Conservation (phyloP, 2,329 filamentous ascomycete genomes). For the Neonectria ditissima region DNA sequence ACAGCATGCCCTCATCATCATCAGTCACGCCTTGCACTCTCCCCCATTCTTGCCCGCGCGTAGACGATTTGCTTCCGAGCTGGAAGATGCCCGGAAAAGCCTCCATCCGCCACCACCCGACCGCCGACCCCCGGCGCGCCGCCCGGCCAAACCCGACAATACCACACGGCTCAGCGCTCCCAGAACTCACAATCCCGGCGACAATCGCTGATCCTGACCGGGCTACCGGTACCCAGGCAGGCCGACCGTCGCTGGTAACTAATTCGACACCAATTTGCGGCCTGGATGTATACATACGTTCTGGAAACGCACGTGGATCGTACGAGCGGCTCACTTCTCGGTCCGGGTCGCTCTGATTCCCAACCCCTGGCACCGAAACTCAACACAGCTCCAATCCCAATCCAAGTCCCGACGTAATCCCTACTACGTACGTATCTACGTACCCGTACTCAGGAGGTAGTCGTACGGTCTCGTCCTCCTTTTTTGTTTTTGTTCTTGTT, state of each 20-base stretch:
- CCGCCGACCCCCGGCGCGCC: background rate
- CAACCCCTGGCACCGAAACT: slow-evolving; percentile 5
- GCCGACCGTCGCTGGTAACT: slow-evolving; percentile 13
- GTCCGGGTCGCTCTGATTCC: slow-evolving; percentile 26
- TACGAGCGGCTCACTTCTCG: slow-evolving; percentile 31
- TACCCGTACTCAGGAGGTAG: background rate
- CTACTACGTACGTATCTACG: too few relatives aligned
- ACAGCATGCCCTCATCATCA: slow-evolving; percentile 5
- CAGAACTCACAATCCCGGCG: slow-evolving; percentile 4
- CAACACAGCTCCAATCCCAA: background rate
- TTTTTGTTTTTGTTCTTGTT: background rate
- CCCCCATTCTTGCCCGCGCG: background rate
- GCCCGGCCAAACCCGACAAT: slow-evolving; percentile 25
- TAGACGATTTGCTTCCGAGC: background rate
- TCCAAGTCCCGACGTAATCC: background rate
- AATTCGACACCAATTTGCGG: background rate
- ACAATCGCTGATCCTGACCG: slow-evolving; percentile 17
- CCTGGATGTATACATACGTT: too few relatives aligned
- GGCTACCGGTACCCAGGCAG: slow-evolving; percentile 17
- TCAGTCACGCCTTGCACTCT: background rate
- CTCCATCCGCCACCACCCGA: slow-evolving; percentile 13
- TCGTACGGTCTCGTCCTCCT: background rate
- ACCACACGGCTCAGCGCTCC: background rate
- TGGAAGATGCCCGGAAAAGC: too few relatives aligned
- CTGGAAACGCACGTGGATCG: slow-evolving; percentile 24